Evolutionary conservation across 306 rosid species (phyloP).

Genomic region (Vigna hirtella): DNA sequence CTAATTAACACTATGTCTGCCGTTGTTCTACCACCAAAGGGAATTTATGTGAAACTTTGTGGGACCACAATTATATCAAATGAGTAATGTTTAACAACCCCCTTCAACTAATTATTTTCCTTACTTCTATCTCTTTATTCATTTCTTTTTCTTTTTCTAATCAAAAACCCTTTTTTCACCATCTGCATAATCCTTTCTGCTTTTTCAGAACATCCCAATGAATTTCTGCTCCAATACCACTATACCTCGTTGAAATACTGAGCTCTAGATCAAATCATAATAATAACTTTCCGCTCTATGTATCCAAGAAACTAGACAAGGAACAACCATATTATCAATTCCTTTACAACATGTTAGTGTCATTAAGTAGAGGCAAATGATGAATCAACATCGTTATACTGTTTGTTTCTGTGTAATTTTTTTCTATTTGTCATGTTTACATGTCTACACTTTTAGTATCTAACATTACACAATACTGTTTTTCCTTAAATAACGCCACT

Average conservation of each 20-base stretch:
- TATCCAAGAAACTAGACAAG: slow-evolving; percentile 15
- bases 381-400: neutral
- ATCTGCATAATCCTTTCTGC: too few species aligned
- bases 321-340: slow-evolving; percentile 9
- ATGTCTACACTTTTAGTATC: neutral
- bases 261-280: slow-evolving; percentile 13
- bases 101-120: slow-evolving; percentile 5
- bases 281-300: slow-evolving; percentile 5
- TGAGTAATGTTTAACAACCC: slow-evolving; percentile 31
- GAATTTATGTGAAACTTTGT: slow-evolving; percentile 34
- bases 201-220: neutral
- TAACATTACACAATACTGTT: neutral
- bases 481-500: neutral
- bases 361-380: neutral
- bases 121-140: neutral
- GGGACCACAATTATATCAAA: slow-evolving; percentile 49
- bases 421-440: neutral
- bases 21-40: slow-evolving; percentile 38
- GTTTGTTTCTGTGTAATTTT: neutral
- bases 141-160: neutral
- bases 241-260: neutral
- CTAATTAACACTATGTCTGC: slow-evolving; percentile 46
- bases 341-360: neutral
- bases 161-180: neutral
- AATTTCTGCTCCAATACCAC: slow-evolving; percentile 2